phyloP scores from a whole-genome alignment of 148 eudicot species.

The Rheum nobile region DNA sequence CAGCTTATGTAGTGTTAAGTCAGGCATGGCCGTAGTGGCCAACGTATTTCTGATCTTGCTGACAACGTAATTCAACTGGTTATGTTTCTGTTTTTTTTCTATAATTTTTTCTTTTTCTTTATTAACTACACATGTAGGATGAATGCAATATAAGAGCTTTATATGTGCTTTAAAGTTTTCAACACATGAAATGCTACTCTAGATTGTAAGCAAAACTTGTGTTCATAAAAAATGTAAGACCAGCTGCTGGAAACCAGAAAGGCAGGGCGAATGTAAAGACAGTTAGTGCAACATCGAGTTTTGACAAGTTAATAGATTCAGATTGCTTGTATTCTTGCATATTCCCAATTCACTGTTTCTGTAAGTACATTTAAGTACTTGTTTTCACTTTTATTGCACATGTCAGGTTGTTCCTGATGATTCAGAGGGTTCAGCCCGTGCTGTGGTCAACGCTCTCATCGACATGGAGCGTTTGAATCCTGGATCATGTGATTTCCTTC shows the following conservation, averaged over 20 bases:
- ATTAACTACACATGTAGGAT: background rate
- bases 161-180: background rate
- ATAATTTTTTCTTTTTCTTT: too few species aligned
- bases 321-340: background rate
- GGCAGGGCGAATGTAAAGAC: background rate
- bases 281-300: background rate
- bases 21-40: background rate
- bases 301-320: background rate
- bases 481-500: slow-evolving; percentile 61
- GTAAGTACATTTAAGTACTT: background rate
- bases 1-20: background rate
- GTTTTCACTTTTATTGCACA: background rate
- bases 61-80: background rate
- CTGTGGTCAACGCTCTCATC: slow-evolving; percentile 45
- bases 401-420: slow-evolving; percentile 54
- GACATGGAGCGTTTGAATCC: slow-evolving; percentile 82
- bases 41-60: background rate
- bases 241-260: background rate
- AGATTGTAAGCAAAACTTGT: background rate
- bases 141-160: background rate
- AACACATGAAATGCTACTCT: background rate
- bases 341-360: background rate
- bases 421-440: slow-evolving; percentile 43
- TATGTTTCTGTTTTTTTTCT: background rate
- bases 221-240: background rate